Conservation (phyloP, 1,284 basidiomycete species). For the Coniferiporia sulphurascens region DNA sequence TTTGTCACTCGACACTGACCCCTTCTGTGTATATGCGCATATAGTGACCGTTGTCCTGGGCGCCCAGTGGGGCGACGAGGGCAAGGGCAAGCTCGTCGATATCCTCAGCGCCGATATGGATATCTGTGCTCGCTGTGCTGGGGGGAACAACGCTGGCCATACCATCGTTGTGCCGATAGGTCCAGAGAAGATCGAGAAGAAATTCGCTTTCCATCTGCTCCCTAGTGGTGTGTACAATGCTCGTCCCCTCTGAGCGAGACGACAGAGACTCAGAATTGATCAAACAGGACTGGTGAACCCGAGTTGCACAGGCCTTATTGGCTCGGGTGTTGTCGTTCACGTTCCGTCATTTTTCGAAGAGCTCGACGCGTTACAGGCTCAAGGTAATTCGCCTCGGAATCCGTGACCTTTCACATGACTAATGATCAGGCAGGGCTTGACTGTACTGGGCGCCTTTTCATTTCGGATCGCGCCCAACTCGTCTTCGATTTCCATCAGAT, state of each 20-base stretch:
- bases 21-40: neutral
- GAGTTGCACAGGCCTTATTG: conserved; percentile 83
- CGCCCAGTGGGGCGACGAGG: conserved; percentile 94
- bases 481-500: conserved; percentile 99
- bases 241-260: neutral
- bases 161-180: conserved; percentile 87
- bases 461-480: conserved; percentile 95
- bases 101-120: conserved; percentile 86
- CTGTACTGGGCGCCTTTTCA: conserved; percentile 81
- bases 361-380: conserved; percentile 80
- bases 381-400: conserved; percentile 52
- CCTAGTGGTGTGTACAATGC: conserved; percentile 71
- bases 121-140: conserved; percentile 93
- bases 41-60: conserved; percentile 78
- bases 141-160: conserved; percentile 98
- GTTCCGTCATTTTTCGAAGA: conserved; percentile 94
- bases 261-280: neutral
- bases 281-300: conserved; percentile 83
- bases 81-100: conserved; percentile 95
- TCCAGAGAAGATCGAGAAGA: conserved; percentile 67
- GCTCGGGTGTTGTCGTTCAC: conserved; percentile 93
- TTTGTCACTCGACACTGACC: neutral
- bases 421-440: conserved; percentile 60
- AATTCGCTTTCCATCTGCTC: conserved; percentile 93
- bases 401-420: conserved; percentile 3